phyloP scores from a whole-genome alignment of 2,329 filamentous ascomycete species.

The Sporothrix dimorphospora region DNA sequence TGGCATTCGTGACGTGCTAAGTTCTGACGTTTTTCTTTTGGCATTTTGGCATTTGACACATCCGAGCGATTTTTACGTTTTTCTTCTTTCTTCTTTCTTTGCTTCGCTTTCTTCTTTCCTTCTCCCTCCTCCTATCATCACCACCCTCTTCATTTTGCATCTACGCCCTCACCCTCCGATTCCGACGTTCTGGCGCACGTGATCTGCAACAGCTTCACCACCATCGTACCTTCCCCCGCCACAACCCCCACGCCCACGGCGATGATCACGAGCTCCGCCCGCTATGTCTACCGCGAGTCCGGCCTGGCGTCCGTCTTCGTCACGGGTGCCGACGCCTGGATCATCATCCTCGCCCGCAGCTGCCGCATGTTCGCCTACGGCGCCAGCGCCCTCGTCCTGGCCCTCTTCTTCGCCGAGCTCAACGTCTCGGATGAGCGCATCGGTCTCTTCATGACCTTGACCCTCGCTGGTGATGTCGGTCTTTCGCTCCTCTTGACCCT shows the following conservation, averaged over 20 bases:
- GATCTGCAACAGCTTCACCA: neutral
- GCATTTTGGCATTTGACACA: neutral
- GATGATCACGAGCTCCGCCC: slow-evolving; percentile 29
- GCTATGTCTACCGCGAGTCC: slow-evolving; percentile 45
- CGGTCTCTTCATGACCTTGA: slow-evolving; percentile 69
- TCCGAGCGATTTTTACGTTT: slow-evolving; percentile 1
- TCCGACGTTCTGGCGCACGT: neutral
- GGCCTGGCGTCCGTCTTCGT: slow-evolving; percentile 51
- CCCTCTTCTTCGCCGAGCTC: slow-evolving; percentile 62
- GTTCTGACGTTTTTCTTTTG: slow-evolving; percentile 1
- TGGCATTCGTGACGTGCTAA: slow-evolving; percentile 1
- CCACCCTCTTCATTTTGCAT: neutral
- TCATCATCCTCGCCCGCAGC: slow-evolving; percentile 56
- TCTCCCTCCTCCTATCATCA: neutral
- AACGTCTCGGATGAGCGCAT: slow-evolving; percentile 60
- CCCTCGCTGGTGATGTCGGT: slow-evolving; percentile 62
- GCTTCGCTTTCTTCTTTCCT: neutral
- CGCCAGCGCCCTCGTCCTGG: slow-evolving; percentile 62
- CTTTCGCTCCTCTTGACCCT: slow-evolving; percentile 61
- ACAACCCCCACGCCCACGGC: neutral
- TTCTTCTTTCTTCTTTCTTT: neutral
- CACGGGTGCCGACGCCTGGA: slow-evolving; percentile 54
- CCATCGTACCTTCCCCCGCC: neutral
- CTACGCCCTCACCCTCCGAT: neutral
- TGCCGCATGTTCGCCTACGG: slow-evolving; percentile 67